phyloP scores from a whole-genome alignment of 1,139 yeast species.

The Suhomyces taliae region DNA sequence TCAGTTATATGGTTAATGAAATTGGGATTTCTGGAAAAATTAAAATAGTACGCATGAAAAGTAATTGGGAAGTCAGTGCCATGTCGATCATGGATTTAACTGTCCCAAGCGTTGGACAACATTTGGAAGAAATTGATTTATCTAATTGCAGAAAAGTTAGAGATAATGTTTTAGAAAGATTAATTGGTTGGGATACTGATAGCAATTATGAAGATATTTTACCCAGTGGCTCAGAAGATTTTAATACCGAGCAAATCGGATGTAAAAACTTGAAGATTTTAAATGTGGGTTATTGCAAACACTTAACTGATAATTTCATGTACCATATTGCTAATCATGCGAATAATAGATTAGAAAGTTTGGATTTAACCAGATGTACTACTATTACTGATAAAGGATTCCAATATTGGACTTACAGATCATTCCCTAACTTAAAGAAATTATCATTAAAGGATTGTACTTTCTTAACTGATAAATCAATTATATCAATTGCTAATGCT shows the following conservation, averaged over 20 bases:
- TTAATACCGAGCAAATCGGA: slow-evolving; percentile 37
- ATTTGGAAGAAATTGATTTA: slow-evolving; percentile 60
- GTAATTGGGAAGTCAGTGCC: slow-evolving; percentile 77
- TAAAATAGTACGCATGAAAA: slow-evolving; percentile 55
- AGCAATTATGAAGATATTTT: slow-evolving; percentile 5
- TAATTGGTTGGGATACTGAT: slow-evolving; percentile 53
- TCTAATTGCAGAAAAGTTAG: slow-evolving; percentile 73
- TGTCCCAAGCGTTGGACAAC: slow-evolving; percentile 61
- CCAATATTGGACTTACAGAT: slow-evolving; percentile 57
- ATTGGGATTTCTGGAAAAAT: slow-evolving; percentile 67
- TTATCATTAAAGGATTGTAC: slow-evolving; percentile 71
- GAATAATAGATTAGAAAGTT: slow-evolving; percentile 50
- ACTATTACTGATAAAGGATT: slow-evolving; percentile 76
- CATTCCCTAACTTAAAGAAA: slow-evolving; percentile 52
- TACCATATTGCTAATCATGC: slow-evolving; percentile 62
- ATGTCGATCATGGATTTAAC: slow-evolving; percentile 80
- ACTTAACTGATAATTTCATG: slow-evolving; percentile 67
- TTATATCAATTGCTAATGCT: slow-evolving; percentile 60
- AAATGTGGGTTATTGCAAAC: slow-evolving; percentile 70
- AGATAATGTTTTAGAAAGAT: slow-evolving; percentile 66
- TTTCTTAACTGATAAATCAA: slow-evolving; percentile 64
- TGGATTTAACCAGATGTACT: slow-evolving; percentile 73
- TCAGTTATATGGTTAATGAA: slow-evolving; percentile 66
- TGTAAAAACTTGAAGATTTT: slow-evolving; percentile 57
- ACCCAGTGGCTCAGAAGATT: slow-evolving; percentile 14